These are phyloP conservation scores for Paratinospora sagittata DNA, from an alignment of 164 flowering plant species.

Conservation along the genomic window DNA sequence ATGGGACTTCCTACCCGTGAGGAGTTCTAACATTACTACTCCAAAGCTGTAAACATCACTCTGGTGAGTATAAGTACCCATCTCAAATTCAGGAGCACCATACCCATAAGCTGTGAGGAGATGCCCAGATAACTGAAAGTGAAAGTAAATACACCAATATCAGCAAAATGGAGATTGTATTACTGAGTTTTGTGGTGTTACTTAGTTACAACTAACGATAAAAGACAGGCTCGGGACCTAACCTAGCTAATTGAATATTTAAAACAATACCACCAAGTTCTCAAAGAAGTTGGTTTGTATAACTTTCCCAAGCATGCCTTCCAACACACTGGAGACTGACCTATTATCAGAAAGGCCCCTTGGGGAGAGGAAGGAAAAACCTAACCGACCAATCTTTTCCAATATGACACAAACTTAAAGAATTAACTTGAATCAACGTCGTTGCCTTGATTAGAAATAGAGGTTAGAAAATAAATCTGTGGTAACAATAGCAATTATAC, in stretches of 20 bases:
- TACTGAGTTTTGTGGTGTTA: neutral
- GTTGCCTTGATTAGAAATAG: neutral
- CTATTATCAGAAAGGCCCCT: too few species aligned
- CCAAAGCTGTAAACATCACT: constrained; percentile 88
- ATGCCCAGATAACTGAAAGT: constrained; percentile 73
- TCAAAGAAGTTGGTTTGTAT: neutral
- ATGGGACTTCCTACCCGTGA: constrained; percentile 66
- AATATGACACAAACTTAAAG: neutral
- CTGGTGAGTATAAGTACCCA: constrained; percentile 52
- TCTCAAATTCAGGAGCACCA: constrained; percentile 67
- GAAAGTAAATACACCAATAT: neutral
- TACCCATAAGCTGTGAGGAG: constrained; percentile 65
- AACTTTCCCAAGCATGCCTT: neutral
- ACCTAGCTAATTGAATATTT: neutral
- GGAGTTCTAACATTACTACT: constrained; percentile 77
- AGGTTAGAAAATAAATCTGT: neutral
- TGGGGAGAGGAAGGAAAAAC: neutral
- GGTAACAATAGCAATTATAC: neutral
- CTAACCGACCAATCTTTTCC: neutral
- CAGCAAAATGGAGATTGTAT: neutral
- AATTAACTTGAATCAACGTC: neutral
- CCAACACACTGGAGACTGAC: neutral
- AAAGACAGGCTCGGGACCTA: neutral
- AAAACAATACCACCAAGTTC: neutral
- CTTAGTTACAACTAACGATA: neutral